These are phyloP conservation scores for Rhododendron williamsianum DNA, from an alignment of 148 eudicot genomes.

Conservation along the genomic window DNA sequence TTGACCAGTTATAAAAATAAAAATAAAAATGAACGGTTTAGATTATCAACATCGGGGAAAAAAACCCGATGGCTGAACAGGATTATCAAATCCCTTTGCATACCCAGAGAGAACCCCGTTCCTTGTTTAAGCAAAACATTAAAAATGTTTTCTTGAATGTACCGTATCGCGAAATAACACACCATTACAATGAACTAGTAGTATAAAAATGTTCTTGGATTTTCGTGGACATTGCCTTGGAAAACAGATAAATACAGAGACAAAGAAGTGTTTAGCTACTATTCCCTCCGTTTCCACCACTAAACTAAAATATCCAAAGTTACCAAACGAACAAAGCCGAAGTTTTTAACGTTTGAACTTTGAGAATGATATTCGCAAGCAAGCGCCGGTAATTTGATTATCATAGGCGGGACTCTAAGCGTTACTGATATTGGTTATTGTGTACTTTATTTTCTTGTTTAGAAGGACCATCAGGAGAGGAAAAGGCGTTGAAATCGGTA, in stretches of 20 bases:
- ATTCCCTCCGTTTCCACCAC: too few relatives aligned
- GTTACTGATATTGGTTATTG: not conserved
- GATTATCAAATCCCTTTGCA: not conserved
- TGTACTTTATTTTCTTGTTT: not conserved
- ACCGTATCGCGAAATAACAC: not conserved
- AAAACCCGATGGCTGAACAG: not conserved
- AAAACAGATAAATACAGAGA: not conserved
- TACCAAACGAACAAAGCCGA: too few relatives aligned
- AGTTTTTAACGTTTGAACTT: too few relatives aligned
- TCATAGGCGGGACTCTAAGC: too few relatives aligned
- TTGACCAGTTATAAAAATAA: not conserved
- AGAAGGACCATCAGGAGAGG: slow-evolving; percentile 4
- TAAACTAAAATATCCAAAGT: too few relatives aligned
- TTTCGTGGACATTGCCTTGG: not conserved
- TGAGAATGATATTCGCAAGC: too few relatives aligned
- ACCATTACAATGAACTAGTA: not conserved
- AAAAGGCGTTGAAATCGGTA: not conserved
- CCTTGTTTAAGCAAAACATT: too few relatives aligned
- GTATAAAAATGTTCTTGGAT: not conserved
- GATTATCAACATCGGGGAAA: not conserved
- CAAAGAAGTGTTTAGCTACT: not conserved
- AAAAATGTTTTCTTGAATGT: not conserved
- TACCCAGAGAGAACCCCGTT: not conserved
- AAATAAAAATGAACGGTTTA: not conserved
- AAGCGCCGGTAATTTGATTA: not conserved